phyloP scores from a whole-genome alignment of 2,329 filamentous ascomycete genomes.

The Basipetospora chlamydospora region DNA sequence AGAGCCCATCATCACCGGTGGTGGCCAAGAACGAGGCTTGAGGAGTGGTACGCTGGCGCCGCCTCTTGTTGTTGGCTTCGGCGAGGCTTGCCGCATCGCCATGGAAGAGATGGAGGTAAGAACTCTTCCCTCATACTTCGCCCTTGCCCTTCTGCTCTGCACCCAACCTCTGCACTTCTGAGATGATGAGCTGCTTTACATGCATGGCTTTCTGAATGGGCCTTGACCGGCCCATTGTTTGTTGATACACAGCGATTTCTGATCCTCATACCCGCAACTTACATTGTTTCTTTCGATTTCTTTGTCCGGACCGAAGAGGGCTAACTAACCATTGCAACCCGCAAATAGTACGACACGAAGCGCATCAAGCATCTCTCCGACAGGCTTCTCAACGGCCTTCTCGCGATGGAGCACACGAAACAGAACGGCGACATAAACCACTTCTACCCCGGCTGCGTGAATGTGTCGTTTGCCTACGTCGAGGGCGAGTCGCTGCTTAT shows the following conservation, averaged over 20 bases:
- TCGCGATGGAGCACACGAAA: slow-evolving; percentile 80
- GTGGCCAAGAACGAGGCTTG: slow-evolving; percentile 88
- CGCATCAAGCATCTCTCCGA: slow-evolving; percentile 74
- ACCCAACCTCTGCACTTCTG: slow-evolving; percentile 10
- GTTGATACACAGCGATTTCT: slow-evolving; percentile 58
- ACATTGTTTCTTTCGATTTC: too few species aligned
- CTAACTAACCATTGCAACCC: slow-evolving; percentile 11
- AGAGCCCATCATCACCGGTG: slow-evolving; percentile 90
- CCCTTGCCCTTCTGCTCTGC: slow-evolving; percentile 5
- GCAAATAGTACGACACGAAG: slow-evolving; percentile 73
- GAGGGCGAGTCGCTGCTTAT: slow-evolving; percentile 96
- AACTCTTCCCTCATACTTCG: slow-evolving; percentile 7
- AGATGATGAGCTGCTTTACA: slow-evolving; percentile 72
- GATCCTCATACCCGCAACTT: slow-evolving; percentile 20
- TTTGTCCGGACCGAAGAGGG: too few species aligned
- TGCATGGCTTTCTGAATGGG: slow-evolving; percentile 83
- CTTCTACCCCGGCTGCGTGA: slow-evolving; percentile 94
- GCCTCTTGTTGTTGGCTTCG: slow-evolving; percentile 78
- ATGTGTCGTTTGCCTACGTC: slow-evolving; percentile 96
- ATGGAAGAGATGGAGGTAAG: slow-evolving; percentile 82
- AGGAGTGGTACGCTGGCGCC: slow-evolving; percentile 90
- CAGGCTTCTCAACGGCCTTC: slow-evolving; percentile 64
- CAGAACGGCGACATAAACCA: slow-evolving; percentile 73
- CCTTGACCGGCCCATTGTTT: slow-evolving; percentile 41
- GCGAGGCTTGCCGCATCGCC: slow-evolving; percentile 87